A percentile compares a stretch with the other conserved stretches of the same genome.
Conservation (phyloP, 352 stramenopile genomes). For the Phytophthora capsici region DNA sequence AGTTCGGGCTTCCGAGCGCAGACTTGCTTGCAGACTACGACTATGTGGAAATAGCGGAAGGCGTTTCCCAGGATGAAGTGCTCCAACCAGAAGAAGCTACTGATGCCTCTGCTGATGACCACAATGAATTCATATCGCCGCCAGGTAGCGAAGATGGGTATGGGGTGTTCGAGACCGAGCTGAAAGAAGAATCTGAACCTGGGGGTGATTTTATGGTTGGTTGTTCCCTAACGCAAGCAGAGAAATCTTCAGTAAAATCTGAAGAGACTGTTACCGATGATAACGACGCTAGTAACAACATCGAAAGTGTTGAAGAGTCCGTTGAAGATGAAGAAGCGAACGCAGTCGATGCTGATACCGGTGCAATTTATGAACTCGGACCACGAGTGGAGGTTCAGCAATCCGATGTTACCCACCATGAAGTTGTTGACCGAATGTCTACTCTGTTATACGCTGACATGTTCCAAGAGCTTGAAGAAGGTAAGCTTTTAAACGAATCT, state of each 20-base stretch:
- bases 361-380: background rate
- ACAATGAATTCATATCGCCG: background rate
- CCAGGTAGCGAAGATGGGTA: background rate
- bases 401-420: background rate
- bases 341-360: background rate
- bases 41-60: conserved; percentile 28
- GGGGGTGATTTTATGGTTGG: background rate
- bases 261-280: background rate
- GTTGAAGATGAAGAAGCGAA: background rate
- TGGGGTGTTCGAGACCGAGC: background rate
- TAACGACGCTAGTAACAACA: background rate
- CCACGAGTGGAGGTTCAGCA: background rate
- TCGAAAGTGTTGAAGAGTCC: background rate
- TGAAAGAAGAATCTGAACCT: background rate
- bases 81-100: background rate
- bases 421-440: conserved; percentile 23
- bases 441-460: conserved; percentile 32
- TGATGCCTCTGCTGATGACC: background rate
- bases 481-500: conserved; percentile 13
- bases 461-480: conserved; percentile 17
- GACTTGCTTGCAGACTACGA: conserved; percentile 21
- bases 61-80: background rate
- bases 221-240: background rate
- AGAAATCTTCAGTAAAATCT: background rate
- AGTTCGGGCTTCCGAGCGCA: background rate